These are phyloP conservation scores for Yamadazyma atlantica DNA, from an alignment of 1,139 yeast species.

Conservation along the genomic window DNA sequence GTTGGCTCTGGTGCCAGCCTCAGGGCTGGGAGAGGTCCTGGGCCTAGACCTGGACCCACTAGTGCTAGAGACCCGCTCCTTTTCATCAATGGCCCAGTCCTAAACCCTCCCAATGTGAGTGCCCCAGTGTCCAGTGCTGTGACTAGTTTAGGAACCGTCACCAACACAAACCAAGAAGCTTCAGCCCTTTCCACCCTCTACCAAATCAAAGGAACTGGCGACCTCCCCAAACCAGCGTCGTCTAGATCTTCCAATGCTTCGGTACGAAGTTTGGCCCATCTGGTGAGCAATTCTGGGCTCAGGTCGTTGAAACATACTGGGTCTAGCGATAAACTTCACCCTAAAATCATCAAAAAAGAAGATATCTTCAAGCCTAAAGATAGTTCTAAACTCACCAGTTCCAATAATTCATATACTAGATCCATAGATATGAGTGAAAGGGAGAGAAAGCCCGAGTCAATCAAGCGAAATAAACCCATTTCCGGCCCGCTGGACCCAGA, in stretches of 20 bases:
- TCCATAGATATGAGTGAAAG: conserved; percentile 5
- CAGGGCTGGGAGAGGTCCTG: no score
- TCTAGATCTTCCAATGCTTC: conserved; percentile 10
- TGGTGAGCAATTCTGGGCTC: conserved; percentile 3
- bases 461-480: conserved; percentile 10
- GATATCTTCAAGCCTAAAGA: conserved; percentile 16
- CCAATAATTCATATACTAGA: conserved; percentile 4
- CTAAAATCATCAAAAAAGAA: conserved; percentile 13
- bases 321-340: conserved; percentile 3
- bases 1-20: no score
- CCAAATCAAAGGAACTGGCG: conserved; percentile 37
- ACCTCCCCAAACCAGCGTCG: conserved; percentile 11
- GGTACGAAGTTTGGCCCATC: conserved; percentile 9
- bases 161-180: conserved; percentile 25
- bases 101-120: no score
- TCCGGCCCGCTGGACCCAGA: neutral
- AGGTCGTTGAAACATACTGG: conserved; percentile 3
- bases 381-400: conserved; percentile 3
- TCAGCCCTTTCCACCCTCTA: conserved; percentile 44
- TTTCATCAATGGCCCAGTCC: no score
- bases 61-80: no score
- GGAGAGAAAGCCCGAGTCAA: conserved; percentile 8
- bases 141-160: conserved; percentile 32
- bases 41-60: no score
- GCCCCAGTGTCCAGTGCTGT: neutral